These are phyloP conservation scores for Mucor plumbeus DNA, from an alignment of 371 early-diverging fungal genomes.

Conservation along the genomic window DNA sequence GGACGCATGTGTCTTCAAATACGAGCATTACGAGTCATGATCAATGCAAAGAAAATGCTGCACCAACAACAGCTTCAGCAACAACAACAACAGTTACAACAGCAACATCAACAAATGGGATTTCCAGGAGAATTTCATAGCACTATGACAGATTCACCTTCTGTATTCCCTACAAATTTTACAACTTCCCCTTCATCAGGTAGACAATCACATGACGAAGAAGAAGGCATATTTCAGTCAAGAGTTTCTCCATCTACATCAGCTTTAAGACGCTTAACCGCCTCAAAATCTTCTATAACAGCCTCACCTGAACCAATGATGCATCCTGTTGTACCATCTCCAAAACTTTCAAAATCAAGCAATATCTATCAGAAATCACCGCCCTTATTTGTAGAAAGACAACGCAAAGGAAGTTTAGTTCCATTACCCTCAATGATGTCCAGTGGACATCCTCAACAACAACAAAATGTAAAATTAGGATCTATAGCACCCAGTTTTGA, in stretches of 20 bases:
- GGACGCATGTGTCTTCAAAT: slow-evolving; percentile 65
- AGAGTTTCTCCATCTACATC: slow-evolving; percentile 2
- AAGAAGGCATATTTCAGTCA: neutral
- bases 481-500: slow-evolving; percentile 20
- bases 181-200: neutral
- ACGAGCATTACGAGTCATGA: slow-evolving; percentile 69
- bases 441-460: neutral
- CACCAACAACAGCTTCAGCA: slow-evolving; percentile 59
- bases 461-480: slow-evolving; percentile 9
- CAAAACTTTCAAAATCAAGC: slow-evolving; percentile 31
- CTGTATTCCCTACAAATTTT: slow-evolving; percentile 3
- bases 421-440: slow-evolving; percentile 13
- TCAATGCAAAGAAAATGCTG: slow-evolving; percentile 63
- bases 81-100: slow-evolving; percentile 35
- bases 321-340: slow-evolving; percentile 9
- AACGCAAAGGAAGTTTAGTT: slow-evolving; percentile 26
- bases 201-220: slow-evolving; percentile 13
- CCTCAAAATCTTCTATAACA: slow-evolving; percentile 26
- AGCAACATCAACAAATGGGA: slow-evolving; percentile 23
- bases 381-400: slow-evolving; percentile 19
- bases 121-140: slow-evolving; percentile 16
- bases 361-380: slow-evolving; percentile 11
- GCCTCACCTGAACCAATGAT: slow-evolving; percentile 17
- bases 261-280: slow-evolving; percentile 21
- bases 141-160: slow-evolving; percentile 6